phyloP scores from a whole-genome alignment of 2,329 filamentous ascomycete species.

The Coniochaeta ligniaria region DNA sequence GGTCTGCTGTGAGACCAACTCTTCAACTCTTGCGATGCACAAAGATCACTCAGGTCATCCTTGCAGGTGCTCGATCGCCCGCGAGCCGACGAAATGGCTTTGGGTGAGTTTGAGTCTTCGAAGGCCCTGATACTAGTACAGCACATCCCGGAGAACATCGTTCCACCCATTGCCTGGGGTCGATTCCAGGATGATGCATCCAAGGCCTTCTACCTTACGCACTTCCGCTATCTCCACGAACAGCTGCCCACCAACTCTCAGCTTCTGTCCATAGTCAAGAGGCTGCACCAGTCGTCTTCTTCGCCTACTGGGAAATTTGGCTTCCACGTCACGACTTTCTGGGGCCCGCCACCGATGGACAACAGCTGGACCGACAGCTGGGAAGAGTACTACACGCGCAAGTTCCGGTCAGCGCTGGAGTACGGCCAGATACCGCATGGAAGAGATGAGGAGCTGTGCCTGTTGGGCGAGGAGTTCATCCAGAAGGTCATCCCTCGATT shows the following conservation, averaged over 20 bases:
- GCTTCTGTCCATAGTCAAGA: slow-evolving; percentile 1
- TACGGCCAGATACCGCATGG: slow-evolving; percentile 2
- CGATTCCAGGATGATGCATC: neutral
- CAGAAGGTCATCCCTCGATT: neutral
- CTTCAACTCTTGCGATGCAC: neutral
- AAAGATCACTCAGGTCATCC: neutral
- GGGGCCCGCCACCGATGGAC: slow-evolving; percentile 1
- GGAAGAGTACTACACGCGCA: slow-evolving; percentile 1
- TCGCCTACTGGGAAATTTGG: slow-evolving; percentile 1
- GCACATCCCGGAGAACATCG: neutral
- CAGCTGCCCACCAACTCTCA: neutral
- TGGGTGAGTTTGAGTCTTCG: neutral
- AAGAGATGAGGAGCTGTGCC: neutral
- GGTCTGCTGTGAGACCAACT: neutral
- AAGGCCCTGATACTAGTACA: neutral
- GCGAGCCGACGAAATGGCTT: neutral
- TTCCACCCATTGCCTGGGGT: neutral
- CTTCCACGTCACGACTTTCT: slow-evolving; percentile 3
- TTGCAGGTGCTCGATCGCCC: neutral
- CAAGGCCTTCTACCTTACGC: neutral
- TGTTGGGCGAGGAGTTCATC: slow-evolving; percentile 1
- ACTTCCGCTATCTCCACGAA: neutral
- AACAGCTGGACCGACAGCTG: slow-evolving; percentile 1
- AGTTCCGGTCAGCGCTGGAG: neutral
- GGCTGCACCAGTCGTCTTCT: neutral